A percentile compares a stretch with the other conserved stretches of the same genome.
These are phyloP conservation scores for Cryoendolithus antarcticus DNA, from an alignment of 2,329 filamentous ascomycete genomes.

Conservation along the genomic window DNA sequence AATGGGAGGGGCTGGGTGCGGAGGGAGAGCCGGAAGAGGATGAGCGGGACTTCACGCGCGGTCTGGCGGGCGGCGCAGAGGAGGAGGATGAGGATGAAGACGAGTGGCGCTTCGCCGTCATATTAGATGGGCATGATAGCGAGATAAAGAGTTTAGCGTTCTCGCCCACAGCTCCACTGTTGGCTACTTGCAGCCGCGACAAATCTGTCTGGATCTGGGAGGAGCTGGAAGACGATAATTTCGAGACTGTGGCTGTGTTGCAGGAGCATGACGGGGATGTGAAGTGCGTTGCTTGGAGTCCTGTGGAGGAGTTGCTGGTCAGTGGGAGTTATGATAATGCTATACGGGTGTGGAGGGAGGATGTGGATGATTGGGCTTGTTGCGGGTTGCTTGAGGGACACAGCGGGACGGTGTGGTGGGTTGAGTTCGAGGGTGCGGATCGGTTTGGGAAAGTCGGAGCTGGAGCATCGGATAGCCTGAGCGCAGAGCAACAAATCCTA, in stretches of 20 bases:
- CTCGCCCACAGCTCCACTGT: constrained; percentile 58
- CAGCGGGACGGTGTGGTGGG: constrained; percentile 74
- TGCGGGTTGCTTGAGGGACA: constrained; percentile 73
- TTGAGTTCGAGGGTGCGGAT: constrained; percentile 51
- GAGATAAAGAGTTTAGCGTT: constrained; percentile 78
- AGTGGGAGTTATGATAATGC: constrained; percentile 93
- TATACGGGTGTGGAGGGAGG: constrained; percentile 77
- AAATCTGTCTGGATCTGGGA: constrained; percentile 99
- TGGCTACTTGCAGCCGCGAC: constrained; percentile 84
- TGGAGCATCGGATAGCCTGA: constrained; percentile 13
- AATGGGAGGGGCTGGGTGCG: constrained; percentile 4
- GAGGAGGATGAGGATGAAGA: constrained; percentile 45
- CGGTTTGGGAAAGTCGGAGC: constrained; percentile 16
- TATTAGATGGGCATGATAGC: constrained; percentile 88
- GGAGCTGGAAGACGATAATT: constrained; percentile 87
- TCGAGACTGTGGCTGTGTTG: constrained; percentile 89
- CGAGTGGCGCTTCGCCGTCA: constrained; percentile 85
- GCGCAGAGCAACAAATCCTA: constrained; percentile 22
- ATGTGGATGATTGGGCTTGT: constrained; percentile 88
- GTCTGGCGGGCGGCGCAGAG: constrained; percentile 16
- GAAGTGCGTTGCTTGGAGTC: constrained; percentile 88
- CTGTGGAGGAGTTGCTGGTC: constrained; percentile 64
- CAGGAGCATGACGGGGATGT: constrained; percentile 93
- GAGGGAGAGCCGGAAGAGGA: background rate
- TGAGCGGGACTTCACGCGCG: constrained; percentile 23